Evolutionary conservation across 495 filamentous ascomycete genomes (phyloP).

Genomic region (Daldinia decipiens): DNA sequence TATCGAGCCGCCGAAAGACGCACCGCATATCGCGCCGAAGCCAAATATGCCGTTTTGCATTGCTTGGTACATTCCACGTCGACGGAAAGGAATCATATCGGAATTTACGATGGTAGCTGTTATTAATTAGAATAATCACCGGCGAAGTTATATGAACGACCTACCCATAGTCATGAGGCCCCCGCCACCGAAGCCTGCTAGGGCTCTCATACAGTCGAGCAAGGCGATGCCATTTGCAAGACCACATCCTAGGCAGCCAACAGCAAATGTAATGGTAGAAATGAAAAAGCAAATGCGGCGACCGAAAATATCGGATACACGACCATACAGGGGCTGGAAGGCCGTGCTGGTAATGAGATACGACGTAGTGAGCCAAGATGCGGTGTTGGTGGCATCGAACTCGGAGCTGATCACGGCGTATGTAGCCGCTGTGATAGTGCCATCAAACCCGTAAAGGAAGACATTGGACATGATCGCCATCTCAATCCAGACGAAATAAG

Average conservation of each 20-base stretch:
- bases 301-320: conserved; percentile 65
- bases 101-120: conserved; percentile 73
- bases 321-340: conserved; percentile 62
- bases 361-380: conserved; percentile 78
- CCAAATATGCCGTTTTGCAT: conserved; percentile 70
- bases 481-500: conserved; percentile 58
- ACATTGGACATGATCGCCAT: conserved; percentile 72
- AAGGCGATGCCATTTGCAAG: conserved; percentile 52
- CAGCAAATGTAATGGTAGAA: conserved; percentile 56
- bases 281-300: conserved; percentile 62
- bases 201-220: conserved; percentile 58
- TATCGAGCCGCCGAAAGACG: conserved; percentile 59
- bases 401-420: conserved; percentile 71
- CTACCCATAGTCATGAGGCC: conserved; percentile 71
- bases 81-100: conserved; percentile 71
- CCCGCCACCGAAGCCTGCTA: conserved; percentile 68
- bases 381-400: conserved; percentile 62
- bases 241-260: conserved; percentile 61
- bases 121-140: conserved; percentile 11
- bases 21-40: conserved; percentile 63
- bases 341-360: conserved; percentile 78
- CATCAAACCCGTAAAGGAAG: conserved; percentile 72
- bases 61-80: conserved; percentile 72
- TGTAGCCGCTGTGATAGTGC: conserved; percentile 72
- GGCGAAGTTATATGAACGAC: conserved; percentile 13